Evolutionary conservation across 257 asterid species (phyloP), one percentile per base, ranked within the genome.

Genomic region (Misopates orontium): DNA sequence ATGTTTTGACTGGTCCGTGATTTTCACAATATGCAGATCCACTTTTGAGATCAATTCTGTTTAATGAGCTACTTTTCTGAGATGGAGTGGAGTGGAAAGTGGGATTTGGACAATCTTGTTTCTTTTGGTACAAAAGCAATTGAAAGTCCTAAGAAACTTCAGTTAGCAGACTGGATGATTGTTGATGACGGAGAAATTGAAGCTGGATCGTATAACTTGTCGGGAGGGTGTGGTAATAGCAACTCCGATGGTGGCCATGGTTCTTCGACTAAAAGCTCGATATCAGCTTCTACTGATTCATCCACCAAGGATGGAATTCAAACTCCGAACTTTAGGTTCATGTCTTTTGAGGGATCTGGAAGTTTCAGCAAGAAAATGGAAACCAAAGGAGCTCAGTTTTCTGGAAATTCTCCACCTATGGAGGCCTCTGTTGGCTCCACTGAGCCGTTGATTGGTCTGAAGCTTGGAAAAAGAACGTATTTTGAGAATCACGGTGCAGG

Each of bases 391-490:
- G 16, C 70, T 36, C 77, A 69, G 32, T 58, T 72, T 45, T 74
- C 77, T 56, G 74, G 83, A 75, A 73, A 77, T 47, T 84, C 88
- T 55, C 75, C 82, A 1, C 76, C 74, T 51, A 62, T 77, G 75
- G 85, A 83, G 39, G 74, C 86, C 65, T 85, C 94, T 16, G 74
- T 71, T 51, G 85, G 83, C 19, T 73, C 82, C 24, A 77, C 62
- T 28, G 96, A 91, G 53, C 89, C 90, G 9, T 56, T 80, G 66
- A 84, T 80, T 15, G 91, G 91, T 67, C 77, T 89, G 75, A 85
- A 85, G 83, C 92, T 92, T 25, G 98, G 98, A 60, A 89, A 88
- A 79, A 81, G 95, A 67, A 83, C 94, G 19, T 89, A 83, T 73
- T 86, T 88, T 50, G 96, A 87, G 79, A 87, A 86, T 57, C 75